phyloP scores from a whole-genome alignment of 495 filamentous ascomycete genomes.

The Penicillium odoratum region DNA sequence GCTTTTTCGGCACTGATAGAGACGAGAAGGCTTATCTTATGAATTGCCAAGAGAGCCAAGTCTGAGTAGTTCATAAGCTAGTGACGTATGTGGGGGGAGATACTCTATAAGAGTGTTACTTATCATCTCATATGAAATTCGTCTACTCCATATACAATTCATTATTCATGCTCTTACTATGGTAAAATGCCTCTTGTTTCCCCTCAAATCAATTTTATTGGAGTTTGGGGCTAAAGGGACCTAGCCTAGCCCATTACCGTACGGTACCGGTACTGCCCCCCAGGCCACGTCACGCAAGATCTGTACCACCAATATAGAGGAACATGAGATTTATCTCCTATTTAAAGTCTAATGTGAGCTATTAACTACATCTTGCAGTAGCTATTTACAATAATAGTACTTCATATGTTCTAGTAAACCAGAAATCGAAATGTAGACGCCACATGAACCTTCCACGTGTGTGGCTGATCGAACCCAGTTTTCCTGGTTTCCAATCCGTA shows the following conservation, averaged over 20 bases:
- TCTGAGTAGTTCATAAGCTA: not conserved
- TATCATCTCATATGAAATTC: no score
- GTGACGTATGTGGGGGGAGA: not conserved
- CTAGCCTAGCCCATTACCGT: not conserved
- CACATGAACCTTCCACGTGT: constrained; percentile 15
- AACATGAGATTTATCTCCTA: not conserved
- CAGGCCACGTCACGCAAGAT: constrained; percentile 17
- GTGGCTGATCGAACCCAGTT: constrained; percentile 6
- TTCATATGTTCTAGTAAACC: not conserved
- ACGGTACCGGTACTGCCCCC: not conserved
- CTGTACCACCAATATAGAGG: not conserved
- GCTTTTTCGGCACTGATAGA: not conserved
- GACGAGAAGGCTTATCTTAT: not conserved
- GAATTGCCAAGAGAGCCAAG: constrained; percentile 10
- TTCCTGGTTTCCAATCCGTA: not conserved
- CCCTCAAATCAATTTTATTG: not conserved
- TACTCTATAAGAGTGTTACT: no score
- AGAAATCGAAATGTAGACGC: not conserved
- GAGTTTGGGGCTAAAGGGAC: not conserved
- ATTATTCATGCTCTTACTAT: no score
- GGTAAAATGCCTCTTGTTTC: no score
- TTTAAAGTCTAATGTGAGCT: no score
- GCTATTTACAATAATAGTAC: no score
- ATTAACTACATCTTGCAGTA: no score
- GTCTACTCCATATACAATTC: no score